Base-by-base conservation (phyloP, 148 eudicot genomes). In the Vaccinium darrowii region DNA sequence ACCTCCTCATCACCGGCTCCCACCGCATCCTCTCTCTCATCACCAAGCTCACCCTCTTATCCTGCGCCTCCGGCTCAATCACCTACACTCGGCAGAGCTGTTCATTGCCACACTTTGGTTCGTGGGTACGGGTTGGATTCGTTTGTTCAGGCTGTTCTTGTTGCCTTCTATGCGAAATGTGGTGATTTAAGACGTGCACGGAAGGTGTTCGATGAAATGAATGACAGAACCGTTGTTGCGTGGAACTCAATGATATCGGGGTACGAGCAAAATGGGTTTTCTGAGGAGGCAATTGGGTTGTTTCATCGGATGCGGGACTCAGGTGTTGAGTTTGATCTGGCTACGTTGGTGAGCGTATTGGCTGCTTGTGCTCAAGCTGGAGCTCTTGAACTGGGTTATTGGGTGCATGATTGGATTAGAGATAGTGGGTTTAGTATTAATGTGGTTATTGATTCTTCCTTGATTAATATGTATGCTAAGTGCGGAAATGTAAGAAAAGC, bases 211-310 rank as follows among this genome's bases (percentile, higher is more conserved):
- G 93, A 91, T 84, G 76, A 76, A 90, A 93, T 93, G 95, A 88
- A 90, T 53, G 54, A 76, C 6, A 89, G 90, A 82, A 89, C 87
- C 27, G 78, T 90, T 43, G 82, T 93, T 52, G 92, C 95, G 9
- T 93, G 95, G 95, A 93, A 93, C 72, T 88, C 90, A 8, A 89
- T 93, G 93, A 87, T 93, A 19, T 89, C 93, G 0, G 95, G 95
- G 83, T 93, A 89, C 5, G 95, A 89, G 88, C 95, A 91, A 43
- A 91, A 90, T 84, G 95, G 95, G 82, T 54, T 83, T 57, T 85
- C 88, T 78, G 84, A 89, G 67, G 81, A 89, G 67, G 90, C 90
- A 36, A 78, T 93, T 79, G 89, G 87, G 84, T 87, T 93, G 87
- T 91, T 93, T 84, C 7, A 75, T 73, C 62, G 39, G 86, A 91